These are phyloP conservation scores for Royoungia palumana DNA, from an alignment of 768 basidiomycete genomes.

Conservation along the genomic window DNA sequence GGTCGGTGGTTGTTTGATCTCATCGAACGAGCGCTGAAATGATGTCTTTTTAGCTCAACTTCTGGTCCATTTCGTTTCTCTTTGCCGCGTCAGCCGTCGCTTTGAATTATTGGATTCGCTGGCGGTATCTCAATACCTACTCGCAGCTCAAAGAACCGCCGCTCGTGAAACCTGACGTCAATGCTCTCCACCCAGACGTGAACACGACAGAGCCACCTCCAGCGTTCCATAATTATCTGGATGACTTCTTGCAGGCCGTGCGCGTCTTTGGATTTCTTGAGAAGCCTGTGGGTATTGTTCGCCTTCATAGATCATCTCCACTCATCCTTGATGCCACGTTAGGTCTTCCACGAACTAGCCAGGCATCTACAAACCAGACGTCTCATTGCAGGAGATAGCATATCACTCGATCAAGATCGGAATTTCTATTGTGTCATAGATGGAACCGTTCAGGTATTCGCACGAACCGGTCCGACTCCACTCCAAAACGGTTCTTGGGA, in stretches of 20 bases:
- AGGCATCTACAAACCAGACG: conserved; percentile 93
- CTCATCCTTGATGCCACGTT: neutral
- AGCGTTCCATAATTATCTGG: conserved; percentile 92
- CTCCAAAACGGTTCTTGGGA: conserved; percentile 65
- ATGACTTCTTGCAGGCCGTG: conserved; percentile 95
- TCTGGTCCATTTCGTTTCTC: conserved; percentile 84
- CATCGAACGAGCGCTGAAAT: neutral
- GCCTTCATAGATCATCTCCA: neutral
- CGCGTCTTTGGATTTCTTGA: conserved; percentile 96
- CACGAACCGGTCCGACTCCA: conserved; percentile 56
- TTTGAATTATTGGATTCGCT: conserved; percentile 82
- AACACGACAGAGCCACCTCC: conserved; percentile 70
- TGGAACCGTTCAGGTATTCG: conserved; percentile 93
- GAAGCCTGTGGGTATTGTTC: conserved; percentile 68
- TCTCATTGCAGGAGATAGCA: conserved; percentile 93
- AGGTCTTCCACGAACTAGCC: conserved; percentile 97
- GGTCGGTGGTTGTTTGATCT: conserved; percentile 39
- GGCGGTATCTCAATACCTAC: conserved; percentile 73
- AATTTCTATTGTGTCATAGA: conserved; percentile 98
- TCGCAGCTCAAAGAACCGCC: conserved; percentile 78
- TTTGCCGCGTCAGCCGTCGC: conserved; percentile 64
- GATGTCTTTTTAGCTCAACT: conserved; percentile 61
- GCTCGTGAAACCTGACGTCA: conserved; percentile 75
- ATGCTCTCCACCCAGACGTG: conserved; percentile 89
- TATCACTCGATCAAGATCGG: conserved; percentile 87